A percentile compares a stretch with the other conserved stretches of the same genome.
phyloP scores from a whole-genome alignment of 768 basidiomycete genomes.

The Mrakia hoshinonis region DNA sequence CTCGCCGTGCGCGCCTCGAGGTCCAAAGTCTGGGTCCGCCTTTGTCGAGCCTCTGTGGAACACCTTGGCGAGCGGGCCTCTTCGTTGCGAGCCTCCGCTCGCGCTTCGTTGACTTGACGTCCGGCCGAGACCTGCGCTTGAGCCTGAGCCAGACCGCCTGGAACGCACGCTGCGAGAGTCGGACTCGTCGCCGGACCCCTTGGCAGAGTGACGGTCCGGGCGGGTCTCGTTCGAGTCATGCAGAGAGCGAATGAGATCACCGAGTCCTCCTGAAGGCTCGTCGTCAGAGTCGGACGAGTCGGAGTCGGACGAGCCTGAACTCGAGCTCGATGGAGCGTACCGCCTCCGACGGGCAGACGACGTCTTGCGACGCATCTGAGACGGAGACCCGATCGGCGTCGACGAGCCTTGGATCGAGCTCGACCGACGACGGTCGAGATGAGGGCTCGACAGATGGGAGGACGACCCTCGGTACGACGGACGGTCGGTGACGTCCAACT shows the following conservation, averaged over 20 bases:
- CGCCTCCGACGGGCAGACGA: neutral
- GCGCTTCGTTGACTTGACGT: no score
- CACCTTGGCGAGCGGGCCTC: neutral
- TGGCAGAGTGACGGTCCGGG: neutral
- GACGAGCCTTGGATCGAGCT: neutral
- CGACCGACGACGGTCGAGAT: neutral
- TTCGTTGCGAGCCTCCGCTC: neutral
- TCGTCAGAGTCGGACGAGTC: neutral
- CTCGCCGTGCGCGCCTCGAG: neutral
- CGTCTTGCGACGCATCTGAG: neutral
- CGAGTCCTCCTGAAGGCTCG: neutral
- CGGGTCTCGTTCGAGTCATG: neutral
- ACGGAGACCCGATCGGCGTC: neutral
- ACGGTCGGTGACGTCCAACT: neutral
- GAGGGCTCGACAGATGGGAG: neutral
- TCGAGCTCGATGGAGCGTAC: neutral
- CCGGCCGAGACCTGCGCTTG: neutral
- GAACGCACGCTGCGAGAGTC: neutral
- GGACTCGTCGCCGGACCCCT: neutral
- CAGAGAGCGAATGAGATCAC: conserved; percentile 1
- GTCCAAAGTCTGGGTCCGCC: neutral
- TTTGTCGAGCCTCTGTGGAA: neutral
- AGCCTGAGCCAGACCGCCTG: conserved; percentile 1
- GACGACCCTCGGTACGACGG: neutral
- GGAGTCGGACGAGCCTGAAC: neutral